Conservation (phyloP, 106 monocot genomes). For the Dendrobium huoshanense region DNA sequence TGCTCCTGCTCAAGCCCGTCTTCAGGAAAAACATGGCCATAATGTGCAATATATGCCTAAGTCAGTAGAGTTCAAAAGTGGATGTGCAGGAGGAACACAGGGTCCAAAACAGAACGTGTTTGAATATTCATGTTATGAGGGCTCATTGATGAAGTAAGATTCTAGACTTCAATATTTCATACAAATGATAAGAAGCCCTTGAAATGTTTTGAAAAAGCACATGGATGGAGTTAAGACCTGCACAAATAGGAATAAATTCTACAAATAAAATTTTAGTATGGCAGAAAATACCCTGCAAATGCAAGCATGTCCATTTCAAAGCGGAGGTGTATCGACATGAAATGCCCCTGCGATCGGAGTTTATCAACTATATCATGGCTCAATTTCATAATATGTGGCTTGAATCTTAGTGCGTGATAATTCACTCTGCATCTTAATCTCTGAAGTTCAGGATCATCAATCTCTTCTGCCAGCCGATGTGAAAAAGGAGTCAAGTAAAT, state of each 20-base stretch:
- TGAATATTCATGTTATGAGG: not conserved
- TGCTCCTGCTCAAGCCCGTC: not conserved
- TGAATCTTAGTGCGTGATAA: constrained; percentile 91
- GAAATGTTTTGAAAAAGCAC: not conserved
- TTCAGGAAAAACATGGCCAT: not conserved
- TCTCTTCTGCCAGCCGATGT: constrained; percentile 88
- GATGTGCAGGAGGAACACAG: not conserved
- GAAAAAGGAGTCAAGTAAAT: constrained; percentile 95
- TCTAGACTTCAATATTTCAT: not conserved
- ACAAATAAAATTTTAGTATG: constrained; percentile 5
- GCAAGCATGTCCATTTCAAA: constrained; percentile 99
- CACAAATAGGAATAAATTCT: not conserved
- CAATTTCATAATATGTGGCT: constrained; percentile 87
- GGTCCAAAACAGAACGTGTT: not conserved
- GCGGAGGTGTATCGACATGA: constrained; percentile 96
- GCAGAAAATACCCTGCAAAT: constrained; percentile 80
- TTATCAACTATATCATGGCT: constrained; percentile 72
- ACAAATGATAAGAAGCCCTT: not conserved
- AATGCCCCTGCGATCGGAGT: constrained; percentile 74
- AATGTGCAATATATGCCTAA: not conserved
- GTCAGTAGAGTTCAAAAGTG: not conserved
- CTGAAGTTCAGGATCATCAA: constrained; percentile 80
- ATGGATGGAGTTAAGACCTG: not conserved
- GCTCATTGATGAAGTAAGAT: not conserved
- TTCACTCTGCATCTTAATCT: constrained; percentile 93